These are phyloP conservation scores for Anthracocystis walkeri DNA, from an alignment of 1,284 basidiomycete genomes.

Conservation along the genomic window DNA sequence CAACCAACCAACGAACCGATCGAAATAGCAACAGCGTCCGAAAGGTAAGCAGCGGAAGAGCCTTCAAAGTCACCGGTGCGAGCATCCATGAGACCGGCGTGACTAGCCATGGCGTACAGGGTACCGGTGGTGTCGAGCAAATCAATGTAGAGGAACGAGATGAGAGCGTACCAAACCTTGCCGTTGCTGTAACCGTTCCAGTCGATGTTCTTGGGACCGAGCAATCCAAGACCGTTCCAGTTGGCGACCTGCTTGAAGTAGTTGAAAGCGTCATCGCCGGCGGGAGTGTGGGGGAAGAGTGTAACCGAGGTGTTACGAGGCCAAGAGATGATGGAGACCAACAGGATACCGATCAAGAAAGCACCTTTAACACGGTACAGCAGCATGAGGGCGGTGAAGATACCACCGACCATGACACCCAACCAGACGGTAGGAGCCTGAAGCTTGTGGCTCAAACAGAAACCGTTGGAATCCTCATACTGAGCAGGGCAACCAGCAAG, in stretches of 20 bases:
- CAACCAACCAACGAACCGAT: slow-evolving; percentile 85
- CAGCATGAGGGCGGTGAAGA: slow-evolving; percentile 75
- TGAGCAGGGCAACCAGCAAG: slow-evolving; percentile 78
- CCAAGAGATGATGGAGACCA: slow-evolving; percentile 90
- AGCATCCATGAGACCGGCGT: slow-evolving; percentile 86
- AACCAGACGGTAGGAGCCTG: slow-evolving; percentile 85
- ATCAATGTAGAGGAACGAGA: slow-evolving; percentile 87
- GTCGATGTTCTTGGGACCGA: slow-evolving; percentile 74
- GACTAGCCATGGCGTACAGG: slow-evolving; percentile 89
- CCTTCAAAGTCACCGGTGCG: slow-evolving; percentile 88
- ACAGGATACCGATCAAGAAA: slow-evolving; percentile 81
- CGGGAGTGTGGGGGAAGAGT: slow-evolving; percentile 79
- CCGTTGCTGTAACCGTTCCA: slow-evolving; percentile 75
- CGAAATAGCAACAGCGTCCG: slow-evolving; percentile 81
- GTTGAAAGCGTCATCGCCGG: slow-evolving; percentile 80
- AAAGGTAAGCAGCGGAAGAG: slow-evolving; percentile 79
- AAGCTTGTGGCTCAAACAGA: slow-evolving; percentile 78
- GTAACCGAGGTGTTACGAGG: slow-evolving; percentile 83
- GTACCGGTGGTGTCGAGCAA: slow-evolving; percentile 75
- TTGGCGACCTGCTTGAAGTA: slow-evolving; percentile 89
- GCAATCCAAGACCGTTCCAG: slow-evolving; percentile 72
- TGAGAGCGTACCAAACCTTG: slow-evolving; percentile 85
- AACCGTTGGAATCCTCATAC: slow-evolving; percentile 71
- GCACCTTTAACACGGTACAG: slow-evolving; percentile 87
- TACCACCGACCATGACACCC: slow-evolving; percentile 88